phyloP scores from a whole-genome alignment of 768 basidiomycete species.

The Hygrophorus pudorinus region DNA sequence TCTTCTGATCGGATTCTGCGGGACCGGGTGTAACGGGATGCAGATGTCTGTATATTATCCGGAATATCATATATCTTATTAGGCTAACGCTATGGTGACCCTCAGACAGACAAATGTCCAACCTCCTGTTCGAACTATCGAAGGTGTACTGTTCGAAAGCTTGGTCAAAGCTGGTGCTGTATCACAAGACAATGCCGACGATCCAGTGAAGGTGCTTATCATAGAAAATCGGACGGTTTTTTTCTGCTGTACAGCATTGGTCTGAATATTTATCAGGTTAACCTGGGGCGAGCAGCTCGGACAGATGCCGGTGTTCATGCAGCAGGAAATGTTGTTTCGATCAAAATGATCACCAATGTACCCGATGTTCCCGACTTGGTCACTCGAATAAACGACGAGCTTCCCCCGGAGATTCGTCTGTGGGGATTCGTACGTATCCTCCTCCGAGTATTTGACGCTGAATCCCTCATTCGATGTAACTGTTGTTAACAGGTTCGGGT shows the following conservation, averaged over 20 bases:
- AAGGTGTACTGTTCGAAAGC: constrained; percentile 81
- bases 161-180: constrained; percentile 86
- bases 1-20: constrained; percentile 83
- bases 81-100: constrained; percentile 1
- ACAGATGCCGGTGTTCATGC: constrained; percentile 98
- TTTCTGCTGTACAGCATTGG: background rate
- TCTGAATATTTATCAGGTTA: constrained; percentile 42
- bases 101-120: constrained; percentile 40
- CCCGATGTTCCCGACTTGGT: constrained; percentile 67
- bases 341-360: constrained; percentile 78
- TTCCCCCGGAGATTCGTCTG: constrained; percentile 89
- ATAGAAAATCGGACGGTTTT: background rate
- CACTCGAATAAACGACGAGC: constrained; percentile 66
- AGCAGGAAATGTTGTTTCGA: constrained; percentile 85
- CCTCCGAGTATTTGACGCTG: background rate
- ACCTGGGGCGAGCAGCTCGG: constrained; percentile 78
- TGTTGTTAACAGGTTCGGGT: constrained; percentile 39
- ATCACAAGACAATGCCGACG: constrained; percentile 88
- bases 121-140: constrained; percentile 71
- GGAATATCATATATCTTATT: background rate
- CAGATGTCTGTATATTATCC: constrained; percentile 64
- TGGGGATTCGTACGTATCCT: constrained; percentile 69
- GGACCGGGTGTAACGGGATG: constrained; percentile 89
- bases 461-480: background rate
- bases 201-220: constrained; percentile 66